A percentile compares a stretch with the other conserved stretches of the same genome.
phyloP scores from a whole-genome alignment of 1,139 yeast genomes.

The Sugiyamaella sp. region DNA sequence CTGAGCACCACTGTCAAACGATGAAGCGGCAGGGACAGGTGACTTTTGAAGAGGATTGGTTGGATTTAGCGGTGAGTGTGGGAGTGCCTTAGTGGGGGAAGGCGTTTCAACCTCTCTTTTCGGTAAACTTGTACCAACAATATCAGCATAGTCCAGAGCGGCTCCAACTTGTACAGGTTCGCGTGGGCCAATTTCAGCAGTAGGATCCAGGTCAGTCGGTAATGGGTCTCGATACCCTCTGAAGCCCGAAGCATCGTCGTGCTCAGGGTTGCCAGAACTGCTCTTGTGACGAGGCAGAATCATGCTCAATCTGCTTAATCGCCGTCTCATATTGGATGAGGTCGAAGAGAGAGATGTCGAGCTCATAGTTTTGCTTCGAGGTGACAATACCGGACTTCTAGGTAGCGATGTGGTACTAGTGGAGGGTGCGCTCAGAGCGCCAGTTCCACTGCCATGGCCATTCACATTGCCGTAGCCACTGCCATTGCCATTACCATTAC shows the following conservation, averaged over 20 bases:
- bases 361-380: slow-evolving; percentile 11
- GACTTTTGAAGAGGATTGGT: background rate
- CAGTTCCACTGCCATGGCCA: background rate
- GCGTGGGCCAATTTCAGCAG: background rate
- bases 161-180: too few species aligned
- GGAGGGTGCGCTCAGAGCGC: slow-evolving; percentile 9
- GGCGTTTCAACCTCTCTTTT: background rate
- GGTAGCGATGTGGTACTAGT: slow-evolving; percentile 13
- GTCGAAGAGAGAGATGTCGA: slow-evolving; percentile 16
- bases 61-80: background rate
- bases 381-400: slow-evolving; percentile 1
- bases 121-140: too few species aligned
- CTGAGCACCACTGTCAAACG: too few species aligned
- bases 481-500: background rate
- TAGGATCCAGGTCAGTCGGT: background rate
- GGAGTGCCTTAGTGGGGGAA: too few species aligned
- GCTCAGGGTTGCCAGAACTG: background rate
- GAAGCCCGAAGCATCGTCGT: background rate
- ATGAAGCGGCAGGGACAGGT: too few species aligned
- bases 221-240: background rate
- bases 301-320: slow-evolving; percentile 17
- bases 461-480: background rate
- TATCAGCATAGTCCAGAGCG: too few species aligned
- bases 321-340: slow-evolving; percentile 14
- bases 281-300: slow-evolving; percentile 14